Evolutionary conservation across 2,329 filamentous ascomycete genomes (phyloP), one percentile per base, ranked within the genome.

Genomic region (Penicillium sp.): DNA sequence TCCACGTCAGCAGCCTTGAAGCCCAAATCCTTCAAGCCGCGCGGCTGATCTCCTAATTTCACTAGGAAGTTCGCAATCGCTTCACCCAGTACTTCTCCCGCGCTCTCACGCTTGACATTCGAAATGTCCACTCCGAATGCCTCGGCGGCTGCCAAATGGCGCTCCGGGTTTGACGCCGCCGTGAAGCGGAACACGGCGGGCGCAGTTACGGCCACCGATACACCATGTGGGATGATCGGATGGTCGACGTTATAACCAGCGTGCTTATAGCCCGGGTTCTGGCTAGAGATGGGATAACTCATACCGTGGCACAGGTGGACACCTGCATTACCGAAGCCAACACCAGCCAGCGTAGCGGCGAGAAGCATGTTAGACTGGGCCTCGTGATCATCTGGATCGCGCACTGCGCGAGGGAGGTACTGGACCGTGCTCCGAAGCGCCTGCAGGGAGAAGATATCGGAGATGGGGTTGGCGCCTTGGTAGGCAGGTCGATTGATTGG

Each of bases 401-500:
- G 88, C 3, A 96, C 91, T 0, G 93, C 90, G 58, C 94, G 87
- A 0, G 94, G 95, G 0, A 99, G 87, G 73, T 97, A 99, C 79
- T 97, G 93, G 66, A 97, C 87, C 0, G 93, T 97, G 69, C 86
- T 86, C 33, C 86, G 84, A 6, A 99, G 84, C 0, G 95, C 93
- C 69, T 91, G 89, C 22, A 99, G 83, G 3, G 92, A 96, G 82
- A 99, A 99, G 67, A 99, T 94, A 75, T 99, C 95, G 46, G 91
- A 96, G 70, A 99, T 99, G 2, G 95, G 95, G 75, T 99, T 99
- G 6, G 95, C 93, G 43, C 95, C 95, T 77, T 99, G 95, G 74
- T 99, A 99, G 0, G 95, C 93, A 0, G 95, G 95, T 4, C 95
- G 85, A 62, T 94, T 84, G 68, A 99, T 91, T 0, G 96, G 95